Conservation (phyloP, 2,329 filamentous ascomycete genomes). For the Phaeosphaeria sp. region DNA sequence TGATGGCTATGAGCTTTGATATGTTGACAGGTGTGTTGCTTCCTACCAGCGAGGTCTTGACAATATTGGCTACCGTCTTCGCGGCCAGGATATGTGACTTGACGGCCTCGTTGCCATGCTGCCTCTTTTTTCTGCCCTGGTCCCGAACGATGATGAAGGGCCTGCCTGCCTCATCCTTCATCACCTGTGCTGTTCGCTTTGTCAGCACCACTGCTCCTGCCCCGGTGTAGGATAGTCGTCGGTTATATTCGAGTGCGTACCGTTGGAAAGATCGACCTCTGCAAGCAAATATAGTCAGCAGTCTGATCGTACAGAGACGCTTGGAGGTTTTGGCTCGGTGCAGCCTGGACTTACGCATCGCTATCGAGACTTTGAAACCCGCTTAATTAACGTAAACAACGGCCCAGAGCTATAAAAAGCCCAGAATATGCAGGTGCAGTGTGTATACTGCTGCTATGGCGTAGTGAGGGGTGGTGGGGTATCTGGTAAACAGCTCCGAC, state of each 20-base stretch:
- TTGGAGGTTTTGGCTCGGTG: conserved; percentile 15
- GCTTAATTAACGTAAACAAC: conserved; percentile 11
- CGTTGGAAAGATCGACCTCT: conserved; percentile 86
- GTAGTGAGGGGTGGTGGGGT: conserved; percentile 38
- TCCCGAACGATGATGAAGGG: conserved; percentile 99
- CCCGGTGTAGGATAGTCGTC: not conserved
- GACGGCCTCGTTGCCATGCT: conserved; percentile 95
- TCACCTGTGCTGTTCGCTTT: conserved; percentile 65
- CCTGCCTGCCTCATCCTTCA: conserved; percentile 97
- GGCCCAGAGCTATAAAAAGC: conserved; percentile 5
- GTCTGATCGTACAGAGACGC: conserved; percentile 1
- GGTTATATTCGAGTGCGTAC: conserved; percentile 57
- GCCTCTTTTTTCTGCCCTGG: conserved; percentile 96
- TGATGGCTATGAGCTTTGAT: conserved; percentile 33
- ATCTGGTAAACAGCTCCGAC: conserved; percentile 28
- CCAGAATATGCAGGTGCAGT: conserved; percentile 6
- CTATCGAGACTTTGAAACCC: conserved; percentile 34
- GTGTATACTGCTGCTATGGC: conserved; percentile 12
- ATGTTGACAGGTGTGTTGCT: not conserved
- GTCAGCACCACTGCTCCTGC: conserved; percentile 15
- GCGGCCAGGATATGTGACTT: conserved; percentile 98
- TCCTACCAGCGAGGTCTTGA: conserved; percentile 86
- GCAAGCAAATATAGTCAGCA: conserved; percentile 35
- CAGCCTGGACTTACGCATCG: conserved; percentile 48
- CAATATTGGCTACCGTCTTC: conserved; percentile 93